Conservation (phyloP, 441 rosid genomes). For the Bocquillonia castaneifolia region DNA sequence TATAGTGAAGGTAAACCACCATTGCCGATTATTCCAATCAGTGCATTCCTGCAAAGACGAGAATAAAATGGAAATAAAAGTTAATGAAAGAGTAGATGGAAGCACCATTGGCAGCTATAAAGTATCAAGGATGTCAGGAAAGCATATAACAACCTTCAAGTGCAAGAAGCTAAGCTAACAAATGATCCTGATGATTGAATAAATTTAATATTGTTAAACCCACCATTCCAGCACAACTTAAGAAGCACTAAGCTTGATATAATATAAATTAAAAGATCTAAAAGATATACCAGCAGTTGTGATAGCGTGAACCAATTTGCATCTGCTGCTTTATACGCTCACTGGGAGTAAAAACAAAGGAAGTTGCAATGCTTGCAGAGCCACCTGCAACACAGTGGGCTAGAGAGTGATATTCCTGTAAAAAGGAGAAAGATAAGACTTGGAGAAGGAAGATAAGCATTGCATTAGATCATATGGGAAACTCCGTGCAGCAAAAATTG, state of each 20-base stretch:
- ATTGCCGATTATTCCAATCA: constrained; percentile 44
- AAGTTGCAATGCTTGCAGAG: constrained; percentile 83
- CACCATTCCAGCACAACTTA: not conserved
- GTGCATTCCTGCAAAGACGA: constrained; percentile 45
- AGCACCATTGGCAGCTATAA: not conserved
- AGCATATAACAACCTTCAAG: not conserved
- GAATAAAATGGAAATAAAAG: constrained; percentile 10
- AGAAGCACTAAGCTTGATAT: not conserved
- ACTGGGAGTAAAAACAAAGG: constrained; percentile 86
- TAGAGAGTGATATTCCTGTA: constrained; percentile 68
- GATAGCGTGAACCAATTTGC: constrained; percentile 86
- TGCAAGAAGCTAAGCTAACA: not conserved
- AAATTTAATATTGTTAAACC: not conserved
- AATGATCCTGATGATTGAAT: not conserved
- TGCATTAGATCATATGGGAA: not conserved
- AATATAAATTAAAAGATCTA: not conserved
- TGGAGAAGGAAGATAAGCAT: not conserved
- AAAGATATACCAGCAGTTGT: constrained; percentile 65
- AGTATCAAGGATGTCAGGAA: not conserved
- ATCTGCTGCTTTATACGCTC: constrained; percentile 92
- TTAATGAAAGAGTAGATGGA: not conserved
- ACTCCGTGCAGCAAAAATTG: not conserved
- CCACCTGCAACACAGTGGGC: constrained; percentile 93
- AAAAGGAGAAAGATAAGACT: constrained; percentile 2
- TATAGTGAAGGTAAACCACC: constrained; percentile 66